A percentile compares a stretch with the other conserved stretches of the same genome.
These are phyloP conservation scores for Multifurca ochricompacta DNA, from an alignment of 768 basidiomycete genomes.

Conservation along the genomic window DNA sequence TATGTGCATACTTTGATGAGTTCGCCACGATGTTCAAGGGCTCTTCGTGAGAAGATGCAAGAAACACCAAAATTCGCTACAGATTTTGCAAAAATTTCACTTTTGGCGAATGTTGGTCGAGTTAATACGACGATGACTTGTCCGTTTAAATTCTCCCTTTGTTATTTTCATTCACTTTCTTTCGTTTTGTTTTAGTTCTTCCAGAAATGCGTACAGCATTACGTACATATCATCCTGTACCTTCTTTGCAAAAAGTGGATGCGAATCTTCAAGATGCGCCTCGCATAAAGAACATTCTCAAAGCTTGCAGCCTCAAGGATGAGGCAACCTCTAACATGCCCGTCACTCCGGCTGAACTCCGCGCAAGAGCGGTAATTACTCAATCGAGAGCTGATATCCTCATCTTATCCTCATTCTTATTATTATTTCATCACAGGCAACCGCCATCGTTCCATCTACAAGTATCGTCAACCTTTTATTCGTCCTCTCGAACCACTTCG, in stretches of 20 bases:
- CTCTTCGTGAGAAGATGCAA: constrained; percentile 63
- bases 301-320: constrained; percentile 46
- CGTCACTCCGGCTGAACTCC: constrained; percentile 49
- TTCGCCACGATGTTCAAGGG: constrained; percentile 62
- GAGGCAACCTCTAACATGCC: constrained; percentile 37
- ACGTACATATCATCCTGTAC: constrained; percentile 72
- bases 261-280: constrained; percentile 74
- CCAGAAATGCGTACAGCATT: constrained; percentile 74
- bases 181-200: constrained; percentile 42
- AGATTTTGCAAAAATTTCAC: constrained; percentile 67
- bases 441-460: constrained; percentile 54
- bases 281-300: constrained; percentile 68
- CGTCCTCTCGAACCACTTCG: constrained; percentile 49
- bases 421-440: constrained; percentile 30
- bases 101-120: constrained; percentile 71
- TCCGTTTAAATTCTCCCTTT: constrained; percentile 27
- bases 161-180: background rate
- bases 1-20: constrained; percentile 41
- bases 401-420: constrained; percentile 9
- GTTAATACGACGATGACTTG: constrained; percentile 82
- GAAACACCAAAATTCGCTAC: constrained; percentile 50
- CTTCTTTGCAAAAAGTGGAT: constrained; percentile 57
- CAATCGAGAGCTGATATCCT: background rate
- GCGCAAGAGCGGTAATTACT: constrained; percentile 41
- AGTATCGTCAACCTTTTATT: constrained; percentile 66